phyloP scores from a whole-genome alignment of 2,329 filamentous ascomycete species.

The Verruconis gallopava region DNA sequence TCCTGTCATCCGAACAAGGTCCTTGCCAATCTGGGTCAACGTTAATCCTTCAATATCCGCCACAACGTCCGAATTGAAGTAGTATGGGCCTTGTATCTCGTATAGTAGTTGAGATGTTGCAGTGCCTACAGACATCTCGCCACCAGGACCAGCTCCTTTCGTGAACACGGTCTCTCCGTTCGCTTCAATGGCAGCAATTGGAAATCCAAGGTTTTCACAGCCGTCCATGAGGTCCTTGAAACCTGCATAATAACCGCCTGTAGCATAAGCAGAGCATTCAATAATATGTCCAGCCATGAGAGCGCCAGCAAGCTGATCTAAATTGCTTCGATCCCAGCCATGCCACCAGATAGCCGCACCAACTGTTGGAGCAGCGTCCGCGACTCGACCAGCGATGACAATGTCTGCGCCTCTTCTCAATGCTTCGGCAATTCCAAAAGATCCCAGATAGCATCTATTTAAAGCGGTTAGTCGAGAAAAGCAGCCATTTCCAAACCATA shows the following conservation, averaged over 20 bases:
- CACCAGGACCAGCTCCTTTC: constrained; percentile 29
- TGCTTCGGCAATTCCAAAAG: constrained; percentile 26
- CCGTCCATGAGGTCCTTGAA: constrained; percentile 22
- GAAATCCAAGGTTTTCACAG: constrained; percentile 28
- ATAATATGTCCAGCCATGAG: constrained; percentile 20
- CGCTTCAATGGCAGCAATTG: constrained; percentile 32
- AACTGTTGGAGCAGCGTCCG: constrained; percentile 25
- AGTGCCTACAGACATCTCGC: constrained; percentile 13
- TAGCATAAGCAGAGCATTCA: constrained; percentile 29
- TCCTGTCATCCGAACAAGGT: constrained; percentile 1
- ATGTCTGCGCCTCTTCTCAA: constrained; percentile 30
- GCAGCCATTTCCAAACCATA: neutral
- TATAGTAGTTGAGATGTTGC: constrained; percentile 22
- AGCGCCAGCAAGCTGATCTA: constrained; percentile 28
- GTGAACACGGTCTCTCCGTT: constrained; percentile 31
- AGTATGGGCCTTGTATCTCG: constrained; percentile 26
- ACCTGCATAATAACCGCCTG: constrained; percentile 31
- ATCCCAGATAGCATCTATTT: constrained; percentile 21
- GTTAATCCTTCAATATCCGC: constrained; percentile 16
- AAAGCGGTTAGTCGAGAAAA: neutral
- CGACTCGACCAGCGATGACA: constrained; percentile 32
- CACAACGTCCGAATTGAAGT: constrained; percentile 23
- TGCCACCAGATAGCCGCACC: constrained; percentile 30
- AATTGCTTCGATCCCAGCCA: constrained; percentile 26
- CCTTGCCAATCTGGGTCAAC: constrained; percentile 8